phyloP scores from a whole-genome alignment of 805 yeast genomes.

The Wickerhamomyces hampshirensis region DNA sequence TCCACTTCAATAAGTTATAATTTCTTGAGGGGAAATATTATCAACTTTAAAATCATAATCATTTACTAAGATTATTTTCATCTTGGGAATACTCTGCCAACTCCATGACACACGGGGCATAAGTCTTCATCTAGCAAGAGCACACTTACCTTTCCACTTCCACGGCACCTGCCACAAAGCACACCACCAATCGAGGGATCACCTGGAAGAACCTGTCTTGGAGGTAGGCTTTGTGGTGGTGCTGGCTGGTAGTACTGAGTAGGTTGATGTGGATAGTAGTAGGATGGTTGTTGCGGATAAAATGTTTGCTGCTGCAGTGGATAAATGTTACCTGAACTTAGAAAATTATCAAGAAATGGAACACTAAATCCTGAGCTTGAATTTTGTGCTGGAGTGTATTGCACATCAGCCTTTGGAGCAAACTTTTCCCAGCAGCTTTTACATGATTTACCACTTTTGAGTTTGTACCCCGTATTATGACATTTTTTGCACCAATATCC shows the following conservation, averaged over 20 bases:
- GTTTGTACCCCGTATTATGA: slow-evolving; percentile 60
- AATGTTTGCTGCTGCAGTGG: slow-evolving; percentile 3
- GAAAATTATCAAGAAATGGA: not conserved
- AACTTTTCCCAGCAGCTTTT: slow-evolving; percentile 63
- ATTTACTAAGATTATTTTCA: too few relatives aligned
- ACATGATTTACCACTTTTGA: slow-evolving; percentile 52
- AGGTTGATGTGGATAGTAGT: not conserved
- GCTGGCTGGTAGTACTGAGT: not conserved
- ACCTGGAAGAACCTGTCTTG: slow-evolving; percentile 56
- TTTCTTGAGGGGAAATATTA: too few relatives aligned
- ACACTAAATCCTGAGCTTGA: not conserved
- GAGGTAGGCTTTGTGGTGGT: slow-evolving; percentile 1
- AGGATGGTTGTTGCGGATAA: not conserved
- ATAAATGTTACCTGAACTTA: slow-evolving; percentile 1
- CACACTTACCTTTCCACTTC: slow-evolving; percentile 4
- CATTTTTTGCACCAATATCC: slow-evolving; percentile 62
- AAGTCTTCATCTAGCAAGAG: not conserved
- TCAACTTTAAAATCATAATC: too few relatives aligned
- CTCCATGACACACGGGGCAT: slow-evolving; percentile 53
- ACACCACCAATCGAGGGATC: slow-evolving; percentile 73
- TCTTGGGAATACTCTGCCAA: slow-evolving; percentile 38
- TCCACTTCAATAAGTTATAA: too few relatives aligned
- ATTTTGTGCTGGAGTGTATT: slow-evolving; percentile 1
- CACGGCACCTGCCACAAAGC: slow-evolving; percentile 52
- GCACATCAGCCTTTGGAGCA: slow-evolving; percentile 25